These are phyloP conservation scores for Otatea glauca DNA, from an alignment of 176 grass and related monocot genomes.

Conservation along the genomic window DNA sequence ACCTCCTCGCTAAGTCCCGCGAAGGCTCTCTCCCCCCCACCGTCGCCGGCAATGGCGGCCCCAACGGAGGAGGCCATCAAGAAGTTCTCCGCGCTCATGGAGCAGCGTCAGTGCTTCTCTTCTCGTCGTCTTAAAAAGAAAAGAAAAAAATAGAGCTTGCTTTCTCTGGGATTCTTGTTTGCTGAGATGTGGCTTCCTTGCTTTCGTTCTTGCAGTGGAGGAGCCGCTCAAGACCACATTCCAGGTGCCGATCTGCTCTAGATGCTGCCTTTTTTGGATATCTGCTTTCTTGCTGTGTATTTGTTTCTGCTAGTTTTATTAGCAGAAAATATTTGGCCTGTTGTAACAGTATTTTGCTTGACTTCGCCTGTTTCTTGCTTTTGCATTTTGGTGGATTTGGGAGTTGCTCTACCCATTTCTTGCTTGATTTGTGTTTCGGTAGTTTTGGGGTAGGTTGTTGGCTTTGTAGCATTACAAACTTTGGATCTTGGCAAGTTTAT, in stretches of 20 bases:
- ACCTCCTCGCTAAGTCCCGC: conserved; percentile 11
- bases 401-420: background rate
- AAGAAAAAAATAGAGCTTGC: background rate
- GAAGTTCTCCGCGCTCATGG: conserved; percentile 81
- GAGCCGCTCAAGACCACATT: conserved; percentile 81
- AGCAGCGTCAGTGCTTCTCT: conserved; percentile 58
- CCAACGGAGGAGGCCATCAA: conserved; percentile 77
- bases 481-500: conserved; percentile 32
- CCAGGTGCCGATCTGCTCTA: conserved; percentile 70
- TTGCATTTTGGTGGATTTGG: conserved; percentile 34
- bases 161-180: conserved; percentile 29
- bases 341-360: background rate
- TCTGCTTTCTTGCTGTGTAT: conserved; percentile 19
- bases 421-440: background rate
- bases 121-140: background rate
- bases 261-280: conserved; percentile 32
- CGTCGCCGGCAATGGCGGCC: conserved; percentile 66
- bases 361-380: background rate
- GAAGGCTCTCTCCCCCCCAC: background rate
- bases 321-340: background rate
- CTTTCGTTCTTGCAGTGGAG: conserved; percentile 67
- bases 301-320: conserved; percentile 3
- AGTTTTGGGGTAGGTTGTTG: background rate
- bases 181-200: conserved; percentile 34
- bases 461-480: background rate